A percentile compares a stretch with the other conserved stretches of the same genome.
phyloP scores from a whole-genome alignment of 441 rosid species.

The Brassica hybrid region DNA sequence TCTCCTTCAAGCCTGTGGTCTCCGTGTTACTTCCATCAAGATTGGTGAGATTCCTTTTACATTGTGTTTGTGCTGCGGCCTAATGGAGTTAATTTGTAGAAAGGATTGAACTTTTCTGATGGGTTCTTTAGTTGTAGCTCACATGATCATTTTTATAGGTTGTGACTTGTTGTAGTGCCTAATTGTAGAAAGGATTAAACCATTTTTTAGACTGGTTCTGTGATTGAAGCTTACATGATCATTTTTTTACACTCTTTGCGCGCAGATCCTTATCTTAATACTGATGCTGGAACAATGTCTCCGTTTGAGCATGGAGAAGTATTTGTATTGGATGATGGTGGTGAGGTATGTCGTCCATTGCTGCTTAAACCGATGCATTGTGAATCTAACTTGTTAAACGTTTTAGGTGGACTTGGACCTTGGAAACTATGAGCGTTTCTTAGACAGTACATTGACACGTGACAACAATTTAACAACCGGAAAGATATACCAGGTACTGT shows the following conservation, averaged over 20 bases:
- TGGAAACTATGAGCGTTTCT: constrained; percentile 83
- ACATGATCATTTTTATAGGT: not conserved
- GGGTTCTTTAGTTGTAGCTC: not conserved
- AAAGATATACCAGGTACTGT: constrained; percentile 69
- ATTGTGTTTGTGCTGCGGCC: not conserved
- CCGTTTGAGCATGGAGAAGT: constrained; percentile 92
- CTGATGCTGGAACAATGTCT: constrained; percentile 94
- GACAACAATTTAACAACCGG: constrained; percentile 80
- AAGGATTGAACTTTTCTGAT: not conserved
- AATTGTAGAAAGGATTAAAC: not conserved
- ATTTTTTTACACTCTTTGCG: constrained; percentile 11
- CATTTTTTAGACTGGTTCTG: not conserved
- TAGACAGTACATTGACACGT: constrained; percentile 70
- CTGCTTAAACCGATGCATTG: not conserved
- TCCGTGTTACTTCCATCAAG: constrained; percentile 88
- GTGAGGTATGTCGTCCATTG: constrained; percentile 58
- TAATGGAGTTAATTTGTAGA: constrained; percentile 4
- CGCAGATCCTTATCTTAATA: constrained; percentile 83
- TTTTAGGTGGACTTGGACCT: constrained; percentile 82
- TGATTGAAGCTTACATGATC: constrained; percentile 5
- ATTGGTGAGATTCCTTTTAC: constrained; percentile 54
- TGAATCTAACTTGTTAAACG: constrained; percentile 7
- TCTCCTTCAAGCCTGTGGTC: constrained; percentile 70
- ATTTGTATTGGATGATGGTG: constrained; percentile 83
- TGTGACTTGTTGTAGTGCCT: not conserved